phyloP scores from a whole-genome alignment of 768 basidiomycete species.

The Lyophyllum atratum region DNA sequence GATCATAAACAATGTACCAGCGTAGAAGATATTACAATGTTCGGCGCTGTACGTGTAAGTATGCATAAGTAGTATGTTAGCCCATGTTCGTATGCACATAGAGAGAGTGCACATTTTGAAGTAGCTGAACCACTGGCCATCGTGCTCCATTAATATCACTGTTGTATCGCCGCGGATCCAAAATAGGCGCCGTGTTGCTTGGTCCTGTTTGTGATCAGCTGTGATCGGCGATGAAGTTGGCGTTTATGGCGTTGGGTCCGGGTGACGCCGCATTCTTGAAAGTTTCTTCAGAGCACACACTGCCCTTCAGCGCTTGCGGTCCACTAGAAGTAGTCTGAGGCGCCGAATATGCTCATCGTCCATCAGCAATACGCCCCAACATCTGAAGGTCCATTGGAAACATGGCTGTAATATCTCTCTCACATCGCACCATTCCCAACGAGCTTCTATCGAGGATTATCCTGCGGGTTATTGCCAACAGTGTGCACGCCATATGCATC shows the following conservation, averaged over 20 bases:
- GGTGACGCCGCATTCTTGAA: not conserved
- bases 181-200: conserved; percentile 8
- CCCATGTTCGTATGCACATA: too few relatives aligned
- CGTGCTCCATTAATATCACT: too few relatives aligned
- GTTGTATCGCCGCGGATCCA: not conserved
- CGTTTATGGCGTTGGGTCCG: not conserved
- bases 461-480: conserved; percentile 28
- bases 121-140: too few relatives aligned
- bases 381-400: not conserved
- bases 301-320: not conserved
- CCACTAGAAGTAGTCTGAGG: not conserved
- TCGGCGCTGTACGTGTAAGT: too few relatives aligned
- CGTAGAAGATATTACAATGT: too few relatives aligned
- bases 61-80: too few relatives aligned
- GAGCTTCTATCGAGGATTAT: conserved; percentile 40
- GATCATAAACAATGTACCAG: not conserved
- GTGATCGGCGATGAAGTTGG: not conserved
- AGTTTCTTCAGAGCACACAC: not conserved
- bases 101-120: too few relatives aligned
- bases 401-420: not conserved
- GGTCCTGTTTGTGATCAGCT: not conserved
- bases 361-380: not conserved
- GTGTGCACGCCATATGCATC: conserved; percentile 34
- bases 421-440: conserved; percentile 27
- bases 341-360: conserved; percentile 4